Conservation (phyloP, 73 alveolate genomes). For the Paramecium biaurelia region DNA sequence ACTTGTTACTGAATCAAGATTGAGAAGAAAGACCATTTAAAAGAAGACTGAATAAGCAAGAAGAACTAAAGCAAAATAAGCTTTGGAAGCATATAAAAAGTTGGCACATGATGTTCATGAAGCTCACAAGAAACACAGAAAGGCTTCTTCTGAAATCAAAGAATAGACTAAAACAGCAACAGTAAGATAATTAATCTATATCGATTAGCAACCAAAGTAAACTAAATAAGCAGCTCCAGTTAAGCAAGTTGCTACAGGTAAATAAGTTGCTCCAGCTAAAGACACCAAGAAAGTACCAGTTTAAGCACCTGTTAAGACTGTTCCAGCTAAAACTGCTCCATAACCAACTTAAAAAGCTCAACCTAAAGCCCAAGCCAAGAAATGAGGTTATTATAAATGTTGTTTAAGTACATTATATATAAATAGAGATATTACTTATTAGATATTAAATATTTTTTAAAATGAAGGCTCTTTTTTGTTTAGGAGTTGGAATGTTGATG, state of each 20-base stretch:
- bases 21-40: conserved; percentile 78
- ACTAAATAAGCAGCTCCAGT: neutral
- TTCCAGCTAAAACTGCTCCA: neutral
- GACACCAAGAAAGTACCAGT: neutral
- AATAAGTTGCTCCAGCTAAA: neutral
- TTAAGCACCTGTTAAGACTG: neutral
- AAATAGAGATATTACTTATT: neutral
- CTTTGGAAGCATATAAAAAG: neutral
- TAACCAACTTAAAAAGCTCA: neutral
- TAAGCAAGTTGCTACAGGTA: conserved; percentile 19
- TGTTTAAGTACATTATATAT: neutral
- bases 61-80: neutral
- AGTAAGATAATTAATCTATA: neutral
- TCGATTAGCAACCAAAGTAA: neutral
- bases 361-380: neutral
- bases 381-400: neutral
- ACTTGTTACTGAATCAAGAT: conserved; percentile 83
- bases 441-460: conserved; percentile 1
- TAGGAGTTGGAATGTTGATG: conserved; percentile 16
- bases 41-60: conserved; percentile 39
- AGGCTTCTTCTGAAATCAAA: neutral
- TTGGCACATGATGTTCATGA: neutral
- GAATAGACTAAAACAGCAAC: neutral
- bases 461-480: conserved; percentile 46
- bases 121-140: neutral